Base-by-base conservation (phyloP, 2,329 filamentous ascomycete genomes). In the Colletotrichum australisinense region DNA sequence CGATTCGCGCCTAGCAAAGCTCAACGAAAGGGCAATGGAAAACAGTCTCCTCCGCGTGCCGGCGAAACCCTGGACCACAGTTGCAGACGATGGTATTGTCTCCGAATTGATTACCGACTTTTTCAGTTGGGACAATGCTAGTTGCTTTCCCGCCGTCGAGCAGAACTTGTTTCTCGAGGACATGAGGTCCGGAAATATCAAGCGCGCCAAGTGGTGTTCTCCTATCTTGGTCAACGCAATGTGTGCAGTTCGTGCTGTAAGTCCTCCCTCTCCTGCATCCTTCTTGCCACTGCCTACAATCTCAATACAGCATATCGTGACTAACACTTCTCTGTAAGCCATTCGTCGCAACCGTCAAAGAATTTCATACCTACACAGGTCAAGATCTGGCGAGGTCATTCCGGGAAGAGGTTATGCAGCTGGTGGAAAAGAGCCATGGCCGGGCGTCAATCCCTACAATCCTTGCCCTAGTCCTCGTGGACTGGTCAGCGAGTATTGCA, bases 191-290 rank as follows among this genome's bases (percentile, higher is more conserved):
- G 72, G 63, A 5, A 74, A 76, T 42, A 55, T 70, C 6, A 68
- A 73, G 16, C 52, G 53, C 4, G 75, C 78, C 30, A 77, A 74
- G 63, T 81, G 77, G 63, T 81, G 79, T 68, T 79, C 80, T 3
- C 77, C 79, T 4, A 78, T 81, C 67, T 77, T 81, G 5, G 79
- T 82, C 56, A 81, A 81, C 63, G 76, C 79, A 30, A 78, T 82
- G 12, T 82, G 80, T 59, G 79, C 79, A 24, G 62, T 77, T n/a
- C 77, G 79, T 75, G 78, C 75, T 65, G 80, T 81, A 65, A 74
- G 78, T 69, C n/a, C 32, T 8, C 6, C 16, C 38, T 19, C 2
- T 42, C 7, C 16, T 19, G 7, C 16, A 42, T 16, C 8, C 22
- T 14, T 38, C 46, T 30, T 26, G 16, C 11, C 24, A 56, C 19